A percentile compares a stretch with the other conserved stretches of the same genome.
These are phyloP conservation scores for Termitomyces sp. DNA, from an alignment of 1,284 basidiomycete genomes.

Conservation along the genomic window DNA sequence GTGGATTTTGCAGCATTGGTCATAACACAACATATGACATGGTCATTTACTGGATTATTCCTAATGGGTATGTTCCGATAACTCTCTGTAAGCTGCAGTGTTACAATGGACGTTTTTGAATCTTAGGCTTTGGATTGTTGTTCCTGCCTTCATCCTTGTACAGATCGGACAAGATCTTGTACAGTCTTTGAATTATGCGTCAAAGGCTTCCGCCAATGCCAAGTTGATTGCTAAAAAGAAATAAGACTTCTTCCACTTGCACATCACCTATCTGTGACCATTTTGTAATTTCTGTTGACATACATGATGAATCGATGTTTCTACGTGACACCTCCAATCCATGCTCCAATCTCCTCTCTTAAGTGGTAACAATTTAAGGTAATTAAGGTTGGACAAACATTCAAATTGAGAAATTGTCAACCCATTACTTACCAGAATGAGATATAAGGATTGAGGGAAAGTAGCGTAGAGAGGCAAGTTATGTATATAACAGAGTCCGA, in stretches of 20 bases:
- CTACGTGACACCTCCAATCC: too few relatives aligned
- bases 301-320: background rate
- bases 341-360: too few relatives aligned
- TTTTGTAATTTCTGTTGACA: background rate
- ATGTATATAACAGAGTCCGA: background rate
- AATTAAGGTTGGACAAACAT: too few relatives aligned
- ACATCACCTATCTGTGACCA: background rate
- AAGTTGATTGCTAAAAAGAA: constrained; percentile 19
- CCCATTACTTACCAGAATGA: background rate
- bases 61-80: constrained; percentile 61
- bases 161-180: constrained; percentile 55
- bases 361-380: too few relatives aligned
- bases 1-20: constrained; percentile 64
- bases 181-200: constrained; percentile 37
- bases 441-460: too few relatives aligned
- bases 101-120: background rate
- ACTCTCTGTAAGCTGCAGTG: background rate
- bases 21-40: constrained; percentile 62
- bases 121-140: constrained; percentile 63
- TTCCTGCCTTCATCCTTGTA: constrained; percentile 56
- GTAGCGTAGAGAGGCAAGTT: background rate
- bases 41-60: constrained; percentile 66
- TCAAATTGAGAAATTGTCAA: too few relatives aligned
- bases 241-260: constrained; percentile 6
- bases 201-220: constrained; percentile 20